These are phyloP conservation scores for Candolleomyces efflorescens DNA, from an alignment of 768 basidiomycete genomes.

Conservation along the genomic window DNA sequence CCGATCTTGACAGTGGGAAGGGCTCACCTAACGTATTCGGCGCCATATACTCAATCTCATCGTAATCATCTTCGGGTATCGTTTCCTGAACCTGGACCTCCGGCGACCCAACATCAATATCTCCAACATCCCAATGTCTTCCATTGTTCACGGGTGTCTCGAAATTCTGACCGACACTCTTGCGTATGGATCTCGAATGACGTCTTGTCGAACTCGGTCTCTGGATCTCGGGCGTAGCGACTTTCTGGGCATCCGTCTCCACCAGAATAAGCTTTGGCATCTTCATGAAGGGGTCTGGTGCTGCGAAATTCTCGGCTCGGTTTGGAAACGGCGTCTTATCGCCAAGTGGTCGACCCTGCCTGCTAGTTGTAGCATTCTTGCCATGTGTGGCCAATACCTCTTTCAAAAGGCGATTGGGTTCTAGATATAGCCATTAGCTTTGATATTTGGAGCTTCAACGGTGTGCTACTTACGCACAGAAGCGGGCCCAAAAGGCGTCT, in stretches of 20 bases:
- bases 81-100: conserved; percentile 25
- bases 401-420: conserved; percentile 19
- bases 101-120: conserved; percentile 32
- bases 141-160: conserved; percentile 66
- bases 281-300: conserved; percentile 16
- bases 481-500: conserved; percentile 32
- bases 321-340: conserved; percentile 81
- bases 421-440: background rate
- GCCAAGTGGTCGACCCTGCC: conserved; percentile 45
- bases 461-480: conserved; percentile 26
- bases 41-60: conserved; percentile 51
- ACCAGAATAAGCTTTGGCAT: conserved; percentile 26
- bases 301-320: conserved; percentile 23
- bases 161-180: conserved; percentile 46
- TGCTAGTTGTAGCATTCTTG: conserved; percentile 18
- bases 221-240: conserved; percentile 34
- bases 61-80: conserved; percentile 26
- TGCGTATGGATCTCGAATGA: conserved; percentile 49
- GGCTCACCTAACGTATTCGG: conserved; percentile 40
- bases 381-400: conserved; percentile 9
- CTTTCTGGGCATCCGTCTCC: conserved; percentile 14
- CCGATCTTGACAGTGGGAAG: background rate
- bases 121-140: conserved; percentile 75
- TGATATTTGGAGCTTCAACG: background rate
- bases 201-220: conserved; percentile 69